Percentiles rank a stretch among this genome's conserved stretches.
These are phyloP conservation scores for Xylaria hypoxylon DNA, from an alignment of 2,329 filamentous ascomycete genomes.

Conservation along the genomic window DNA sequence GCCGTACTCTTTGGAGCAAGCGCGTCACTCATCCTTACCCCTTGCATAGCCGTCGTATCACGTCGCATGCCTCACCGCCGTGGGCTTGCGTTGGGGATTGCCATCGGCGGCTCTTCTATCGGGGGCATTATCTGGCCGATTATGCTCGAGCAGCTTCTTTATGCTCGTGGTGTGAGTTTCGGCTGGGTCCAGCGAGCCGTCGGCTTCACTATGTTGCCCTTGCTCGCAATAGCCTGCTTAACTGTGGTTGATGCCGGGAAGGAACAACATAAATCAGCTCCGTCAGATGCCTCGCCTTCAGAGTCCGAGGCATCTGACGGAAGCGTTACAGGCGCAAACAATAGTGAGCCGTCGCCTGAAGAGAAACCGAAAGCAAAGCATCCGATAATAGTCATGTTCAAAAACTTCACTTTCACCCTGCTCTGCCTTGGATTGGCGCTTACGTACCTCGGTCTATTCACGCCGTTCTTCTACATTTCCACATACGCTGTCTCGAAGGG, in stretches of 20 bases:
- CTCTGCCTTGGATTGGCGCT: conserved; percentile 53
- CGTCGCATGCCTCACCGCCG: conserved; percentile 45
- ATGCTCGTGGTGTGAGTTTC: conserved; percentile 46
- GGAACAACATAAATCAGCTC: neutral
- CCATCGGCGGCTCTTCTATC: conserved; percentile 48
- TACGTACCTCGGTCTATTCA: conserved; percentile 54
- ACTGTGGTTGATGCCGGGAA: conserved; percentile 38
- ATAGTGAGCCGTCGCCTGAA: neutral
- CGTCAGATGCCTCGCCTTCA: neutral
- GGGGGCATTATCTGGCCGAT: conserved; percentile 53
- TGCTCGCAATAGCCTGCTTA: conserved; percentile 49
- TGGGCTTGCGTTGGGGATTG: conserved; percentile 38
- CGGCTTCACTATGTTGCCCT: conserved; percentile 56
- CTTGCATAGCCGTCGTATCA: conserved; percentile 42
- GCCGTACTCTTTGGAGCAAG: conserved; percentile 43
- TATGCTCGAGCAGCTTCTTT: conserved; percentile 47
- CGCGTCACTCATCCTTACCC: conserved; percentile 42
- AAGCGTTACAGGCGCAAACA: conserved; percentile 17
- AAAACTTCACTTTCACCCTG: conserved; percentile 41
- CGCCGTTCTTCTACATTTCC: conserved; percentile 54
- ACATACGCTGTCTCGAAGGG: conserved; percentile 46
- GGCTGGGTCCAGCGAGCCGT: conserved; percentile 49
- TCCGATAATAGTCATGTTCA: conserved; percentile 36
- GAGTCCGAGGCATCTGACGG: conserved; percentile 2
- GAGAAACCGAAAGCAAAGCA: conserved; percentile 18